Percentiles rank a stretch among this genome's conserved stretches.
These are phyloP conservation scores for Beauveria scarabaeidicola DNA, from an alignment of 2,329 filamentous ascomycete species.

Conservation along the genomic window DNA sequence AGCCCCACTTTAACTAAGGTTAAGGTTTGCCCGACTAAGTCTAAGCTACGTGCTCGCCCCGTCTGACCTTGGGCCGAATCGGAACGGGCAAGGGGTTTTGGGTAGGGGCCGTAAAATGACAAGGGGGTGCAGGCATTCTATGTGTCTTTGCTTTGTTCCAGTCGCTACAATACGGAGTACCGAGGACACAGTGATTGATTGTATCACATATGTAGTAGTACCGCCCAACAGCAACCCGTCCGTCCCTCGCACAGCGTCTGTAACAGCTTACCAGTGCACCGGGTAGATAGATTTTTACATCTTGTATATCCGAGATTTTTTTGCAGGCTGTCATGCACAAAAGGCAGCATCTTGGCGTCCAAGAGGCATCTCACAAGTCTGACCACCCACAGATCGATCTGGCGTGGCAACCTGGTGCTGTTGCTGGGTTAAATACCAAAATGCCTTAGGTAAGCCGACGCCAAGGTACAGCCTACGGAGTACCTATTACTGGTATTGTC, in stretches of 20 bases:
- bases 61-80: background rate
- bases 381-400: slow-evolving; percentile 2
- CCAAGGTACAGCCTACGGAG: too few relatives aligned
- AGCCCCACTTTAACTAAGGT: too few relatives aligned
- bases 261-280: background rate
- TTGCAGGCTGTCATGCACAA: background rate
- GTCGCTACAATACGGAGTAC: background rate
- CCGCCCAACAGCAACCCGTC: background rate
- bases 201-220: background rate
- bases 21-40: too few relatives aligned
- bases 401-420: background rate
- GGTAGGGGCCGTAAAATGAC: too few relatives aligned
- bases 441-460: too few relatives aligned
- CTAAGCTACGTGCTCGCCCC: too few relatives aligned
- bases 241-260: background rate
- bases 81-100: background rate
- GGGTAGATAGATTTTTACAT: background rate
- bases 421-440: too few relatives aligned
- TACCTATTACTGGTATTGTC: too few relatives aligned
- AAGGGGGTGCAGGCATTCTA: background rate
- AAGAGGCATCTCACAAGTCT: background rate
- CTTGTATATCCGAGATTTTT: too few relatives aligned
- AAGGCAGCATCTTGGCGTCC: background rate
- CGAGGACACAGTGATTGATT: background rate
- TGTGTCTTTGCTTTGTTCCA: background rate